Conservation (phyloP, 306 rosid genomes). For the Pterocarpus macrocarpus region DNA sequence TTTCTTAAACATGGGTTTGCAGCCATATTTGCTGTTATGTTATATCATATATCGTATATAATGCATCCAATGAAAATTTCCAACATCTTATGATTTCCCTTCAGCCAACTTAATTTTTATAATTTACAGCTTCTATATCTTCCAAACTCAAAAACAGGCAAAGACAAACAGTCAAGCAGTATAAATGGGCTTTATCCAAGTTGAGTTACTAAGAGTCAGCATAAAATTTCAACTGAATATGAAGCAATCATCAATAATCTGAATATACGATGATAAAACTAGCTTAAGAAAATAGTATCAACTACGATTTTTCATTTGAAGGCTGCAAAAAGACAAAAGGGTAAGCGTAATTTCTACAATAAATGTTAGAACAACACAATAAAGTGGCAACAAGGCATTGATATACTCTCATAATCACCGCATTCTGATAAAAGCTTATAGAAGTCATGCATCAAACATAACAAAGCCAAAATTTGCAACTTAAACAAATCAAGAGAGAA, state of each 20-base stretch:
- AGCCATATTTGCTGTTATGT: neutral
- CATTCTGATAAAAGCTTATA: neutral
- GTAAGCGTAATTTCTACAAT: neutral
- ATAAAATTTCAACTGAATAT: constrained; percentile 7
- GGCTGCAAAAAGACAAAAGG: neutral
- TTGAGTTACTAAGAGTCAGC: neutral
- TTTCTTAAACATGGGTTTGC: neutral
- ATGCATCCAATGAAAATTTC: neutral
- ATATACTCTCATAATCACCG: constrained; percentile 8
- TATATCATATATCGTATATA: neutral
- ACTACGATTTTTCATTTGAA: neutral
- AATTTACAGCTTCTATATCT: neutral
- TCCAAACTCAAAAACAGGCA: neutral
- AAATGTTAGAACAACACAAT: neutral
- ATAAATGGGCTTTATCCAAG: neutral
- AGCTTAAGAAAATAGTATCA: neutral
- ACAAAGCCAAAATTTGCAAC: neutral
- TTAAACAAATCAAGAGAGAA: neutral
- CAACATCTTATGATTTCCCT: neutral
- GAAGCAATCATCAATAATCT: constrained; percentile 15
- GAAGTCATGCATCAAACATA: constrained; percentile 3
- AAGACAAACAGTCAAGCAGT: neutral
- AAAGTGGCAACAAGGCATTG: constrained; percentile 7
- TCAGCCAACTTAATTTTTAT: neutral
- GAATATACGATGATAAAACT: neutral